Percentiles rank a stretch among this genome's conserved stretches.
Evolutionary conservation across 352 stramenopile species (phyloP).

Genomic region (Pythium coloratum): DNA sequence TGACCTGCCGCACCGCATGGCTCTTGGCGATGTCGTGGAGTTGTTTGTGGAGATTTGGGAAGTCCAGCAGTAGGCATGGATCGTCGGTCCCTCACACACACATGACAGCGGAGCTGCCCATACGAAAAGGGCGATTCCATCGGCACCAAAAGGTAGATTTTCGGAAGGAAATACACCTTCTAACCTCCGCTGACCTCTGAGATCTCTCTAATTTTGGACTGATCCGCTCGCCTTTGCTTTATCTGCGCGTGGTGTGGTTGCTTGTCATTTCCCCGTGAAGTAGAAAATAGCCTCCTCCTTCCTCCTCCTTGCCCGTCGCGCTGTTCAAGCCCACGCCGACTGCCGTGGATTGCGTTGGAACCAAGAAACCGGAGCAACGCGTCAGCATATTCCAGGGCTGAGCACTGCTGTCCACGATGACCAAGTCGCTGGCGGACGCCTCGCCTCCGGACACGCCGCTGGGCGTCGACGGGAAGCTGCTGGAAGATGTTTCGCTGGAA

Average conservation of each 20-base stretch:
- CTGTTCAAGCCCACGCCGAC: background rate
- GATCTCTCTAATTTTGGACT: slow-evolving; percentile 8
- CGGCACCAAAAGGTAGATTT: slow-evolving; percentile 1
- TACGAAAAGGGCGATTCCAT: background rate
- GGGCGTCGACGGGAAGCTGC: slow-evolving; percentile 41
- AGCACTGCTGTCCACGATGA: slow-evolving; percentile 30
- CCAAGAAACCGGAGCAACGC: background rate
- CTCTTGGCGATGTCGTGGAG: slow-evolving; percentile 80
- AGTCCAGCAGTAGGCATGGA: slow-evolving; percentile 59
- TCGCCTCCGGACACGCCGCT: slow-evolving; percentile 25
- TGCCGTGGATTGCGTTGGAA: background rate
- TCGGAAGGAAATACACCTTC: slow-evolving; percentile 2
- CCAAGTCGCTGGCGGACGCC: slow-evolving; percentile 27
- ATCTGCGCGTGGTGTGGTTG: background rate
- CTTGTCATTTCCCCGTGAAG: background rate
- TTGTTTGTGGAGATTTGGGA: slow-evolving; percentile 90
- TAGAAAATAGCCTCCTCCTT: slow-evolving; percentile 5
- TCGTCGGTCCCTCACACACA: background rate
- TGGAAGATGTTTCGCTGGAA: slow-evolving; percentile 51
- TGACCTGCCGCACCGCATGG: slow-evolving; percentile 85
- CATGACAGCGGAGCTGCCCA: background rate
- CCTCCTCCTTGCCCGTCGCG: too few species aligned
- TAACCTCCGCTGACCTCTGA: background rate
- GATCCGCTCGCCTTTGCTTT: background rate
- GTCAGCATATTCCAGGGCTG: background rate